A percentile compares a stretch with the other conserved stretches of the same genome.
Conservation (phyloP, 768 basidiomycete species). For the Hortiboletus campestris region DNA sequence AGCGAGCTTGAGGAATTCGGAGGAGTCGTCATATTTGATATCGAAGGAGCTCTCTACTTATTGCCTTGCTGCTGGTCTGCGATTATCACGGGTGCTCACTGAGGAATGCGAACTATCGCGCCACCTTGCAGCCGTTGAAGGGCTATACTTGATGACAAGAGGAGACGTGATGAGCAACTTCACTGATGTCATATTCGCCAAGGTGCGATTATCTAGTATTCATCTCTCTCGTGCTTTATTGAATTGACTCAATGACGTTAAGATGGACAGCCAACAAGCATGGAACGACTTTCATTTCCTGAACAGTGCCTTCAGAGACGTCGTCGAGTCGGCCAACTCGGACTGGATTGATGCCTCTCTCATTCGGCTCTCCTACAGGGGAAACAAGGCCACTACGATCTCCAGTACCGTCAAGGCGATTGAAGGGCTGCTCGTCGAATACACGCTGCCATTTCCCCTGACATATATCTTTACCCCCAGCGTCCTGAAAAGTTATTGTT, state of each 20-base stretch:
- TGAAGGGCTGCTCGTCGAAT: slow-evolving; percentile 70
- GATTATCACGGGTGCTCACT: slow-evolving; percentile 55
- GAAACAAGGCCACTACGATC: slow-evolving; percentile 44
- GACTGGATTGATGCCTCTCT: slow-evolving; percentile 66
- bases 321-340: slow-evolving; percentile 49
- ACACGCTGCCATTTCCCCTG: slow-evolving; percentile 77
- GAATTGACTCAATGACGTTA: background rate
- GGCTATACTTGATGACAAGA: slow-evolving; percentile 69
- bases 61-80: slow-evolving; percentile 50
- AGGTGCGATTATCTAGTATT: slow-evolving; percentile 42
- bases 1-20: slow-evolving; percentile 48
- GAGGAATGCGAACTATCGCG: slow-evolving; percentile 65
- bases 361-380: slow-evolving; percentile 69
- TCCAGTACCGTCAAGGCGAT: slow-evolving; percentile 59
- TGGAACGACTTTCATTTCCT: slow-evolving; percentile 87
- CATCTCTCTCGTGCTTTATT: background rate
- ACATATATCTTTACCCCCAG: slow-evolving; percentile 71
- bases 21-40: slow-evolving; percentile 59
- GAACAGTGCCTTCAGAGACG: slow-evolving; percentile 72
- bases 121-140: slow-evolving; percentile 65
- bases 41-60: slow-evolving; percentile 60
- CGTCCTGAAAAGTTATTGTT: slow-evolving; percentile 55
- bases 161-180: slow-evolving; percentile 80
- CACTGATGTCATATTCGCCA: slow-evolving; percentile 68
- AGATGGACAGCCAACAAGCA: slow-evolving; percentile 73